Percentiles rank a stretch among this genome's conserved stretches.
phyloP scores from a whole-genome alignment of 139 green algal genomes.

The Monoraphidium neglectum region DNA sequence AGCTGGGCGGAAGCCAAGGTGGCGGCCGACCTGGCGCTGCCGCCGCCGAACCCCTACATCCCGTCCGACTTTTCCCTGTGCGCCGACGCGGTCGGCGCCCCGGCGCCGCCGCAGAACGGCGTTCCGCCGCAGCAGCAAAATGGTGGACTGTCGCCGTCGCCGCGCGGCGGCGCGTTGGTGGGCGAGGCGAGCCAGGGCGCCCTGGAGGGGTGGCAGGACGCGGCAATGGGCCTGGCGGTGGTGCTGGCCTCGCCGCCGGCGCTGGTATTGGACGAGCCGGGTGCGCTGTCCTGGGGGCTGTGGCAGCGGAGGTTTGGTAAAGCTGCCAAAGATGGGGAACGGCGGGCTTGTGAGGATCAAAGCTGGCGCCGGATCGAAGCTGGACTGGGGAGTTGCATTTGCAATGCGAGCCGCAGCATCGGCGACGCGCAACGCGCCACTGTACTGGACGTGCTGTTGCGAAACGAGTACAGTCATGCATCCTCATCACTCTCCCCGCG shows the following conservation, averaged over 20 bases:
- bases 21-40: conserved; percentile 67
- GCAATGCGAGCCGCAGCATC: too few species aligned
- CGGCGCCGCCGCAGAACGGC: background rate
- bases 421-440: too few species aligned
- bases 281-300: conserved; percentile 23
- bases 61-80: conserved; percentile 74
- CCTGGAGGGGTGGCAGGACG: too few species aligned
- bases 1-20: conserved; percentile 9
- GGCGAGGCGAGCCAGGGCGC: too few species aligned
- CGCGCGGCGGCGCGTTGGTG: conserved; percentile 2
- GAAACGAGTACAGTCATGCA: background rate
- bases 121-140: conserved; percentile 3
- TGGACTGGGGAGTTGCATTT: too few species aligned
- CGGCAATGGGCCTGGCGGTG: conserved; percentile 8
- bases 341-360: too few species aligned
- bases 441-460: too few species aligned
- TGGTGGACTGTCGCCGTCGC: background rate
- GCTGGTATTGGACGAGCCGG: conserved; percentile 66
- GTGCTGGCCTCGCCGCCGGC: conserved; percentile 52
- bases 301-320: too few species aligned
- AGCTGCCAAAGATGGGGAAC: too few species aligned
- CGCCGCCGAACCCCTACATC: conserved; percentile 85
- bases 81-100: background rate
- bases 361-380: too few species aligned
- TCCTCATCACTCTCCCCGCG: background rate